Base-by-base conservation (phyloP, 2,329 filamentous ascomycete species). In the Penicillium sp. region DNA sequence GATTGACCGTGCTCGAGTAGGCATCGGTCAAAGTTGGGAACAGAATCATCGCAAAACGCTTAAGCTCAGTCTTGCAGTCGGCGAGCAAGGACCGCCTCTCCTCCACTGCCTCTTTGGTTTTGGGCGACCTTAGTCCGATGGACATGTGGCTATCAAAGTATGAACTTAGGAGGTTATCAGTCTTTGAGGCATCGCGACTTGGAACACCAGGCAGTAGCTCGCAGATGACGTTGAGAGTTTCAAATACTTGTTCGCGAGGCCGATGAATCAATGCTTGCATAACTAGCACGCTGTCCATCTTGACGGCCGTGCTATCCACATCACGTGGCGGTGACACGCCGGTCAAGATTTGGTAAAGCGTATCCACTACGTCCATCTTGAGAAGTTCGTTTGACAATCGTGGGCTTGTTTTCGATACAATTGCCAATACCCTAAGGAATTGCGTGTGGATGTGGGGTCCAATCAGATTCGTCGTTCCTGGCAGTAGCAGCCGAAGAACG, bases 211-310 rank as follows among this genome's bases (percentile, higher is more conserved):
- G 90, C 32, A 98, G 77, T 28, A 98, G 76, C 71, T 98, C 93
- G 72, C 93, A 96, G 56, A 98, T 89, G 56, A 98, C 89, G 65
- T 97, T 97, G 55, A 98, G 78, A 1, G 94, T 96, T 73, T 98
- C 93, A 59, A 91, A 93, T 17, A 98, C 87, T 69, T 98, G 93
- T 59, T 98, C 94, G 49, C 90, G 84, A 6, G 93, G 93, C 35
- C 91, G 84, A 64, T 97, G 93, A 45, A 98, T 95, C 55, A 98
- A 77, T 33, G 94, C 89, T 72, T 98, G 93, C 94, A 98, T 98
- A 62, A 98, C 93, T 40, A 98, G 81, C 48, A 97, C 91, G 64
- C 89, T 95, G 69, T 97, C 91, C 56, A 97, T 85, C 70, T 94
- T 95, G 28, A 69, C 59, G 6, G 62, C 60, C 1, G 63, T 63